A percentile compares a stretch with the other conserved stretches of the same genome.
phyloP scores from a whole-genome alignment of 768 basidiomycete genomes.

The Harrya chromipes region DNA sequence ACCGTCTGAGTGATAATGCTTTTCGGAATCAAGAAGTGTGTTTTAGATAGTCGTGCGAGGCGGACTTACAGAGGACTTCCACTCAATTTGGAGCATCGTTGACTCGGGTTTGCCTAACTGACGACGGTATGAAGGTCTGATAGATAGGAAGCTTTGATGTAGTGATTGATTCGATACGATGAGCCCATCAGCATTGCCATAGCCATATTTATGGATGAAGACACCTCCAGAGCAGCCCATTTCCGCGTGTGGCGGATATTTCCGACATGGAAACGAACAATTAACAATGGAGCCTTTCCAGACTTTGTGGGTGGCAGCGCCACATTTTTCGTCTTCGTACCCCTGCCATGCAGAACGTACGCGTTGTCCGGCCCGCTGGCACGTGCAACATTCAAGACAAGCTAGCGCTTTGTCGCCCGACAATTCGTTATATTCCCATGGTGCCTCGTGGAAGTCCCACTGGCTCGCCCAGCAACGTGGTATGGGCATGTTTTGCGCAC shows the following conservation, averaged over 20 bases:
- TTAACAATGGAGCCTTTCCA: neutral
- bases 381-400: slow-evolving; percentile 9
- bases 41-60: neutral
- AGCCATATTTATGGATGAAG: slow-evolving; percentile 24
- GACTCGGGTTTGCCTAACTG: neutral
- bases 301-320: neutral
- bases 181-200: neutral
- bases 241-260: slow-evolving; percentile 14
- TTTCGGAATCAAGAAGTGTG: neutral
- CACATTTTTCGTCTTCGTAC: slow-evolving; percentile 11
- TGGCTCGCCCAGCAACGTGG: slow-evolving; percentile 9
- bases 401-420: neutral
- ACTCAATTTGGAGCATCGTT: slow-evolving; percentile 31
- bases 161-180: slow-evolving; percentile 3
- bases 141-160: slow-evolving; percentile 10
- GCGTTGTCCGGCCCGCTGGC: slow-evolving; percentile 1
- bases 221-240: slow-evolving; percentile 10
- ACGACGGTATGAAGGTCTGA: slow-evolving; percentile 4
- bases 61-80: slow-evolving; percentile 32
- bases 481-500: slow-evolving; percentile 16
- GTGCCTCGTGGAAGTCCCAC: slow-evolving; percentile 13
- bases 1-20: slow-evolving; percentile 37
- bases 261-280: slow-evolving; percentile 13
- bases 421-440: slow-evolving; percentile 16
- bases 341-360: slow-evolving; percentile 2